Conservation (phyloP, 352 stramenopile genomes). For the Pythium insidiosum region DNA sequence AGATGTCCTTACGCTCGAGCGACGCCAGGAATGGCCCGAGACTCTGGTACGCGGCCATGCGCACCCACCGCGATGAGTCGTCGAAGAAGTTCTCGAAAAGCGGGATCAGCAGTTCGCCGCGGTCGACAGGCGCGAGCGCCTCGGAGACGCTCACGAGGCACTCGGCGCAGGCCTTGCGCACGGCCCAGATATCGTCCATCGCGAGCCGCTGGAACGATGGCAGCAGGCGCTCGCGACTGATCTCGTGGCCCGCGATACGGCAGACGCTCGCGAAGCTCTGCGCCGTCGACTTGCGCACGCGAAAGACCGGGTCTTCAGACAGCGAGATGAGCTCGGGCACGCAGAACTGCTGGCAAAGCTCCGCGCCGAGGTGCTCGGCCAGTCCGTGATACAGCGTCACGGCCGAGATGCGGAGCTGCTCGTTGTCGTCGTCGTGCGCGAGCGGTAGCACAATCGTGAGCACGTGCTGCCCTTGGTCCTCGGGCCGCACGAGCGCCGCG, state of each 20-base stretch:
- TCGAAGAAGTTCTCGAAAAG: slow-evolving; percentile 84
- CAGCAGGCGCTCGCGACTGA: slow-evolving; percentile 83
- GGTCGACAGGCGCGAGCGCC: slow-evolving; percentile 56
- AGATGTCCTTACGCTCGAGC: slow-evolving; percentile 83
- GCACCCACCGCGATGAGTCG: slow-evolving; percentile 91
- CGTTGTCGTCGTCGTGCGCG: slow-evolving; percentile 86
- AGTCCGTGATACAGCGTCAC: slow-evolving; percentile 90
- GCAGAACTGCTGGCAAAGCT: slow-evolving; percentile 92
- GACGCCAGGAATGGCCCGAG: slow-evolving; percentile 62
- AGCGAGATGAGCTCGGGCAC: slow-evolving; percentile 89
- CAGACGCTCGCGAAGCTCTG: slow-evolving; percentile 89
- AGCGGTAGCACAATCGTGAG: slow-evolving; percentile 91
- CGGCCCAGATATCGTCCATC: slow-evolving; percentile 92
- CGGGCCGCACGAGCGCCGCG: slow-evolving; percentile 67
- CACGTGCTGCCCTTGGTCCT: slow-evolving; percentile 88
- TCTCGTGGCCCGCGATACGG: slow-evolving; percentile 58
- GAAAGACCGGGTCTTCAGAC: slow-evolving; percentile 89
- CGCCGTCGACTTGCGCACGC: slow-evolving; percentile 88
- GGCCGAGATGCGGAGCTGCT: slow-evolving; percentile 91
- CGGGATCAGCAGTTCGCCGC: slow-evolving; percentile 78
- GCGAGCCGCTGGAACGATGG: slow-evolving; percentile 87
- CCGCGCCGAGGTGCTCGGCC: slow-evolving; percentile 72
- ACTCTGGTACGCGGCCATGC: slow-evolving; percentile 92
- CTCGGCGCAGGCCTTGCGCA: slow-evolving; percentile 91
- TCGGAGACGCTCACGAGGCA: slow-evolving; percentile 85